These are phyloP conservation scores for Leccinum imitatum DNA, from an alignment of 768 basidiomycete species.

Conservation along the genomic window DNA sequence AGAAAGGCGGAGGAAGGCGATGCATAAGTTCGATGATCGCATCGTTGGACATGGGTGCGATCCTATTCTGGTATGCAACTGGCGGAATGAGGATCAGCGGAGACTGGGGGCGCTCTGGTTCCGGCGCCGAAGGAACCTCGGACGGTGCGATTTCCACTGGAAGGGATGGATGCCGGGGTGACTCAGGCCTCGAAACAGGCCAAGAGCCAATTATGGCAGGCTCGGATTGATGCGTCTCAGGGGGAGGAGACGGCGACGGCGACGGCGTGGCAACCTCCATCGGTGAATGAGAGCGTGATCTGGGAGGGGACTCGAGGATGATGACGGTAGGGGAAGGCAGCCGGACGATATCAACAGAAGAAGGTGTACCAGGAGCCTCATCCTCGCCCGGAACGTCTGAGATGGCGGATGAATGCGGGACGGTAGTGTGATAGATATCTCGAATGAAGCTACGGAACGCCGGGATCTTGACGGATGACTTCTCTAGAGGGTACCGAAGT, in stretches of 20 bases:
- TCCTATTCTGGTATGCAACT: constrained; percentile 11
- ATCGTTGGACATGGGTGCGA: constrained; percentile 11
- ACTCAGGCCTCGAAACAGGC: constrained; percentile 39
- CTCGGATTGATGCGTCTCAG: constrained; percentile 30
- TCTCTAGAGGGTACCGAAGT: constrained; percentile 16
- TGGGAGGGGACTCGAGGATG: constrained; percentile 15
- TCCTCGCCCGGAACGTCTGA: constrained; percentile 14
- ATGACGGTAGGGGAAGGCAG: constrained; percentile 21
- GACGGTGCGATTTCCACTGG: constrained; percentile 13
- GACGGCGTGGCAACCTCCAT: constrained; percentile 49
- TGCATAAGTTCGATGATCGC: constrained; percentile 17
- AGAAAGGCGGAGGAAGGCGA: constrained; percentile 20
- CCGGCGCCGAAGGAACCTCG: constrained; percentile 7
- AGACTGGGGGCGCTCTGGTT: constrained; percentile 6
- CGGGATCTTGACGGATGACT: constrained; percentile 30
- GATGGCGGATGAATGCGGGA: constrained; percentile 11
- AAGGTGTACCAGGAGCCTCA: constrained; percentile 8
- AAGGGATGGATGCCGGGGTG: constrained; percentile 23
- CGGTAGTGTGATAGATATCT: constrained; percentile 23
- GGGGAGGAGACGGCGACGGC: constrained; percentile 29
- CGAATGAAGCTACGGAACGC: constrained; percentile 32
- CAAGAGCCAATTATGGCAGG: constrained; percentile 45
- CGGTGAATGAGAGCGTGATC: constrained; percentile 44
- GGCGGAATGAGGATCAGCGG: constrained; percentile 4
- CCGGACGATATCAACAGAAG: background rate